These are phyloP conservation scores for Acarospora socialis DNA, from an alignment of 2,329 filamentous ascomycete genomes.

Conservation along the genomic window DNA sequence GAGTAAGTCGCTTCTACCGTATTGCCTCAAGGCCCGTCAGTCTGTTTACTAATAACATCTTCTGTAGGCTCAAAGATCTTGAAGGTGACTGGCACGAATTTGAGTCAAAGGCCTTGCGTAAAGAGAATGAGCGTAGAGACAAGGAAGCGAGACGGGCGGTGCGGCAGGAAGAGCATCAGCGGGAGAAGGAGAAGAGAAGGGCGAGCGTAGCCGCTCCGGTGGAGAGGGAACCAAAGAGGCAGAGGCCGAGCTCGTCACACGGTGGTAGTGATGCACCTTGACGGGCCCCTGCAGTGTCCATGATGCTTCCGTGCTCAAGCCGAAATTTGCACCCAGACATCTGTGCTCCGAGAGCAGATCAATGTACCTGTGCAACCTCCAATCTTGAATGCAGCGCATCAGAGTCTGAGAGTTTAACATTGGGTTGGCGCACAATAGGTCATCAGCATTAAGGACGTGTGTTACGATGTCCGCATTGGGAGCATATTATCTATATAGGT, in stretches of 20 bases:
- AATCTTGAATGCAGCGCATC: no score
- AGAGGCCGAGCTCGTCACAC: constrained; percentile 10
- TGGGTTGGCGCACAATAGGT: no score
- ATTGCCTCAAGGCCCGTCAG: constrained; percentile 1
- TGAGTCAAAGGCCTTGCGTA: constrained; percentile 85
- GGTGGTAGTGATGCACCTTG: constrained; percentile 5
- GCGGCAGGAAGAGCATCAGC: constrained; percentile 26
- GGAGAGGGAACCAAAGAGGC: constrained; percentile 27
- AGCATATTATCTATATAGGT: no score
- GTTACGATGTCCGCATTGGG: no score
- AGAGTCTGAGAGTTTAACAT: no score
- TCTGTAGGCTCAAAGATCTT: constrained; percentile 53
- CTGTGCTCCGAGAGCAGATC: no score
- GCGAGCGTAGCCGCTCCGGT: constrained; percentile 21
- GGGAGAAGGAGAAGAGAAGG: constrained; percentile 37
- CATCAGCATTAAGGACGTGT: no score
- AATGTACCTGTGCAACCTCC: no score
- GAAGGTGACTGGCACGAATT: constrained; percentile 98
- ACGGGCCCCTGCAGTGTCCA: no score
- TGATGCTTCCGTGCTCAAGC: no score
- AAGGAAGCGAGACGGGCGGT: constrained; percentile 36
- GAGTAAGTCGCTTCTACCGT: constrained; percentile 47
- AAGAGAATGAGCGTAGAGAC: constrained; percentile 64
- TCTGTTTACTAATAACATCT: constrained; percentile 20
- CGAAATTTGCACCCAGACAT: no score